Conservation (phyloP, 2,329 filamentous ascomycete species). For the Sphaerulina musiva region DNA sequence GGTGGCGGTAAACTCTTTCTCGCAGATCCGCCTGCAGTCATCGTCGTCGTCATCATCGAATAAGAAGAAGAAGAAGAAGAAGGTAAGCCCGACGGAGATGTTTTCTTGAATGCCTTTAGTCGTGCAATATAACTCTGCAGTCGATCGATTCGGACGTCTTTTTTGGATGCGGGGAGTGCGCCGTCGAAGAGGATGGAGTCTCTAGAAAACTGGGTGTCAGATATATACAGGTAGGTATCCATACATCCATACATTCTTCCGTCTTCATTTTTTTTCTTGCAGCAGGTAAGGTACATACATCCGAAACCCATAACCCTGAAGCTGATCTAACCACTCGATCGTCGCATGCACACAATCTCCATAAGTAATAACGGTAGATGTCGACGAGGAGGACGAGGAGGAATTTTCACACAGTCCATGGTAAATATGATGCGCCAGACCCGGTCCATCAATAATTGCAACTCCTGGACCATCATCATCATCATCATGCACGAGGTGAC, state of each 20-base stretch:
- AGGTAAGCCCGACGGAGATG: too few species aligned
- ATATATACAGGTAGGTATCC: slow-evolving; percentile 1
- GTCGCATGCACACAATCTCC: slow-evolving; percentile 54
- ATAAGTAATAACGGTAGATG: slow-evolving; percentile 40
- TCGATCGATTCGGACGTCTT: slow-evolving; percentile 54
- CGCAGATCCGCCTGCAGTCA: too few species aligned
- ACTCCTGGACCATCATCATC: slow-evolving; percentile 10
- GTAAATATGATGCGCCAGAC: slow-evolving; percentile 67
- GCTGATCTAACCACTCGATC: slow-evolving; percentile 55
- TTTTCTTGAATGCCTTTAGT: slow-evolving; percentile 48
- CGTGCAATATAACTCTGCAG: slow-evolving; percentile 53
- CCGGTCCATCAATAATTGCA: slow-evolving; percentile 68
- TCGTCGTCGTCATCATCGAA: too few species aligned
- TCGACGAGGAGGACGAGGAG: not conserved
- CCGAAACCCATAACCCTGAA: slow-evolving; percentile 50
- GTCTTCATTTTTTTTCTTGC: too few species aligned
- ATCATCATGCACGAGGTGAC: too few species aligned
- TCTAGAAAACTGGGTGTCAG: slow-evolving; percentile 43
- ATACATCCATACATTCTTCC: too few species aligned
- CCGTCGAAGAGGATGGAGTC: slow-evolving; percentile 80
- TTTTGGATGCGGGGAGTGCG: slow-evolving; percentile 63
- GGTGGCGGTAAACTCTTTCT: slow-evolving; percentile 45
- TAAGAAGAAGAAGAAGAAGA: too few species aligned
- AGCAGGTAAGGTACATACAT: slow-evolving; percentile 63
- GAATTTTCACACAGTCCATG: slow-evolving; percentile 31